Base-by-base conservation (phyloP, 2,329 filamentous ascomycete species). In the Furcasterigmium furcatum region DNA sequence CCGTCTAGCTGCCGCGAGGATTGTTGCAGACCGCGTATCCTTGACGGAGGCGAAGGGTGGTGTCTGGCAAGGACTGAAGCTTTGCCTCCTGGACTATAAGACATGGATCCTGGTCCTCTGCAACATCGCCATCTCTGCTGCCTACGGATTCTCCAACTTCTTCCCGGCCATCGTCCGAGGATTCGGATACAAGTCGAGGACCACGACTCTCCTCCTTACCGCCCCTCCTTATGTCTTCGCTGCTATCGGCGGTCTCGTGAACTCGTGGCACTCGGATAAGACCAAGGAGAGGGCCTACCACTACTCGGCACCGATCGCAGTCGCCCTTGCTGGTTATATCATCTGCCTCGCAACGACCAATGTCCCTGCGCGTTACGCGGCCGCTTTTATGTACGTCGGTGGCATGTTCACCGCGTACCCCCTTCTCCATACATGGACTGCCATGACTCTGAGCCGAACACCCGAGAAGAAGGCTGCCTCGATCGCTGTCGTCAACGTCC, bases 401-500 rank as follows among this genome's bases (percentile, higher is more conserved):
- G 46, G 46, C 12, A 42, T 42, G 13, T 48, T 49, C 43, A 44
- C 29, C 21, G 44, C 45, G 12, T 46, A 43, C 20, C 41, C 38
- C 21, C 21, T 38, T 7, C 34, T 49, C 2, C 68, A 88, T 4
- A 78, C 83, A 3, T 94, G 88, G 88, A 90, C 91, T 52, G 82
- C 78, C 40, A 88, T 87, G 59, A 85, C 83, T 2, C 74, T 92
- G 43, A 85, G 86, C 1, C 77, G 86, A 14, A 87, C 87, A 4
- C 84, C 85, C 0, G 81, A 85, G 4, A 89, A 90, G 66, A 79
- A 85, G 46, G 70, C 70, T 2, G 69, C 32, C 3, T 35, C 32
- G 32, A 19, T 35, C 18, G 32, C 32, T 8, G 32, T 35, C 24
- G 32, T 35, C 32, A 35, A 35, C 18, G 32, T 35, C 6, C 16